Evolutionary conservation across 225 moss, liverwort and hornwort genomes (phyloP), one percentile per base, ranked within the genome.

Genomic region (Sphagnum tenellum): DNA sequence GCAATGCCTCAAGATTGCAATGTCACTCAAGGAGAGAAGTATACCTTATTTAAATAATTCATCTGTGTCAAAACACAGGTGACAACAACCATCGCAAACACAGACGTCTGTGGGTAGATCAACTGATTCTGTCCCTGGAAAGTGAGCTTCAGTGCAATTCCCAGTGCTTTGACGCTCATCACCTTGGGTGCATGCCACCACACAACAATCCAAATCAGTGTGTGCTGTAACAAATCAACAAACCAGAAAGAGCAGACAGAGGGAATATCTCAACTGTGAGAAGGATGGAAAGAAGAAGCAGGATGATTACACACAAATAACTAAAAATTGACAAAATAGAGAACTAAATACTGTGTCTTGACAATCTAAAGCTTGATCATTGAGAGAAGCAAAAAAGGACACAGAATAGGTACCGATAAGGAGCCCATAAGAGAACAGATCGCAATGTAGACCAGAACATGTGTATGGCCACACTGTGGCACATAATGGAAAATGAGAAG

Each of bases 391-490:
- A 61, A 61, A 4, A n/a, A 46, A 29, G 29, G 29, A 29, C 29
- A 29, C 29, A 52, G 51, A 50, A 52, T 50, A 13, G 60, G 71
- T 87, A 89, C 95, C 75, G 92, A 82, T 76, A 95, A 74, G 60
- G 95, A 95, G 70, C 95, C 95, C 95, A 95, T 95, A 46, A 95
- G 81, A 46, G 95, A 95, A 81, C 95, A 95, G 50, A 95, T 89
- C 71, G 86, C 92, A 66, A 95, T 79, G 77, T 95, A 92, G 71
- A 95, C 92, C 92, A 95, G 82, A 55, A 95, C 92, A 78, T 95
- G 86, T 66, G 92, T 81, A 57, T 95, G 86, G 52, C 95, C 95
- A 75, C 81, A 81, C 58, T 81, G 88, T 5, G 92, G 89, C 68
- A 88, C 95, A 77, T 84, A 92, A 77, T 92, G 92, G 72, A 92